Conservation (phyloP, 192 early-diverging fungal genomes). For the Coemansia reversa region DNA sequence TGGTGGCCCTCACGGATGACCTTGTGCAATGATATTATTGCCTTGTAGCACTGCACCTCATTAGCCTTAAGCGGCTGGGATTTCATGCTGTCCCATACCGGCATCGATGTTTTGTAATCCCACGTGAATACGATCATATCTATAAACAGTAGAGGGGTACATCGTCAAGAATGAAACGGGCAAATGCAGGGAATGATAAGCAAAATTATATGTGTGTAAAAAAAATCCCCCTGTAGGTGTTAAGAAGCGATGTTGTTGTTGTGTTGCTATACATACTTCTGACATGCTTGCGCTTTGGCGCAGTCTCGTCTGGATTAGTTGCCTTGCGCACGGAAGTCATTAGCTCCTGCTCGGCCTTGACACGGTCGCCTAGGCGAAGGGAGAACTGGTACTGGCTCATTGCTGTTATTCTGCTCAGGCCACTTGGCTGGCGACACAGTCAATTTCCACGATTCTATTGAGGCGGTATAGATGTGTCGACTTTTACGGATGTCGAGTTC, state of each 20-base stretch:
- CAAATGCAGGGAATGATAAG: constrained; percentile 4
- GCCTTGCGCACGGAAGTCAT: constrained; percentile 90
- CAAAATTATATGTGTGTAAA: background rate
- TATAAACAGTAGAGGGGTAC: constrained; percentile 22
- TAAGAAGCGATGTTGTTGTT: background rate
- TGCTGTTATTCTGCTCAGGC: background rate
- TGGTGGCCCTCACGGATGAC: constrained; percentile 91
- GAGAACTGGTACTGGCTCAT: constrained; percentile 54
- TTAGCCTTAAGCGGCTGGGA: constrained; percentile 85
- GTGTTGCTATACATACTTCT: constrained; percentile 33
- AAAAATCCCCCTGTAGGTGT: background rate
- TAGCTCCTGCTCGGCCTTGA: constrained; percentile 84
- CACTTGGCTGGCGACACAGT: background rate
- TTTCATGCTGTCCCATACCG: constrained; percentile 84
- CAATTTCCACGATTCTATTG: background rate
- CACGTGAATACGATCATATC: constrained; percentile 90
- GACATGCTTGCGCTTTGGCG: constrained; percentile 98
- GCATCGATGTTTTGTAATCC: constrained; percentile 83
- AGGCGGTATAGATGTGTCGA: background rate
- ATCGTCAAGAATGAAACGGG: background rate
- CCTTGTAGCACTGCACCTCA: constrained; percentile 97
- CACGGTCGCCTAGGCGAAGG: constrained; percentile 60
- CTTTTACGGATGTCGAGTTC: background rate
- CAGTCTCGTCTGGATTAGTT: constrained; percentile 80
- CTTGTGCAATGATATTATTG: constrained; percentile 92